Evolutionary conservation across 2,329 filamentous ascomycete species (phyloP).

Genomic region (Nemania sp.): DNA sequence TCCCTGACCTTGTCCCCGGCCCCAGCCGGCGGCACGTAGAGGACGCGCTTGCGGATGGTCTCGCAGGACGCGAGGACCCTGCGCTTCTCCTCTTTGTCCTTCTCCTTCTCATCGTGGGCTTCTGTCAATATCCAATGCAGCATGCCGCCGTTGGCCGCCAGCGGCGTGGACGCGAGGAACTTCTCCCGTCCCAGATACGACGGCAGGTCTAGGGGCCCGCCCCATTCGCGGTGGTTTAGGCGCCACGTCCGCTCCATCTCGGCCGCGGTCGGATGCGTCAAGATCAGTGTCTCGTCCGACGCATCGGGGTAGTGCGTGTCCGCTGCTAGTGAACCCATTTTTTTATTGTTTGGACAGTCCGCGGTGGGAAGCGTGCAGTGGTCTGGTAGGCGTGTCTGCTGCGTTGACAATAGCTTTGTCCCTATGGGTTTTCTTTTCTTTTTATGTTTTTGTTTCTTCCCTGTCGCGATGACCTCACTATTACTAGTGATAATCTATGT

Average conservation of each 20-base stretch:
- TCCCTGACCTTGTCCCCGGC: constrained; percentile 50
- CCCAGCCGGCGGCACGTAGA: constrained; percentile 41
- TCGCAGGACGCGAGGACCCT: constrained; percentile 68
- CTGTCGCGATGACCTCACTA: neutral
- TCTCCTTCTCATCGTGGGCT: neutral
- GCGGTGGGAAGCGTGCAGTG: no score
- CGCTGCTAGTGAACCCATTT: constrained; percentile 42
- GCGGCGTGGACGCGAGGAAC: constrained; percentile 60
- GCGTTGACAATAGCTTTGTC: neutral
- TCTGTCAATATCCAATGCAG: constrained; percentile 66
- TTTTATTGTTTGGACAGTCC: no score
- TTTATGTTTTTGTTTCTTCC: neutral
- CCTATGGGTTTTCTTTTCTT: neutral
- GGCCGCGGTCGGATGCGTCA: constrained; percentile 59
- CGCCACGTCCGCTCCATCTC: constrained; percentile 62
- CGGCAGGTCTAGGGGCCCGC: constrained; percentile 55
- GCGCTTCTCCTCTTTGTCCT: constrained; percentile 37
- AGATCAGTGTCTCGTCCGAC: constrained; percentile 46
- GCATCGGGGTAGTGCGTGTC: constrained; percentile 41
- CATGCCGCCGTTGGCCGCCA: constrained; percentile 63
- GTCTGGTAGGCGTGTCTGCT: no score
- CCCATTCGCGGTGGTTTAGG: constrained; percentile 63
- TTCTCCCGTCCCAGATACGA: constrained; percentile 65
- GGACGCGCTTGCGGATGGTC: constrained; percentile 62
- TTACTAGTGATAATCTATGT: neutral